These are phyloP conservation scores for Cytospora paraplurivora DNA, from an alignment of 2,329 filamentous ascomycete species.

Conservation along the genomic window DNA sequence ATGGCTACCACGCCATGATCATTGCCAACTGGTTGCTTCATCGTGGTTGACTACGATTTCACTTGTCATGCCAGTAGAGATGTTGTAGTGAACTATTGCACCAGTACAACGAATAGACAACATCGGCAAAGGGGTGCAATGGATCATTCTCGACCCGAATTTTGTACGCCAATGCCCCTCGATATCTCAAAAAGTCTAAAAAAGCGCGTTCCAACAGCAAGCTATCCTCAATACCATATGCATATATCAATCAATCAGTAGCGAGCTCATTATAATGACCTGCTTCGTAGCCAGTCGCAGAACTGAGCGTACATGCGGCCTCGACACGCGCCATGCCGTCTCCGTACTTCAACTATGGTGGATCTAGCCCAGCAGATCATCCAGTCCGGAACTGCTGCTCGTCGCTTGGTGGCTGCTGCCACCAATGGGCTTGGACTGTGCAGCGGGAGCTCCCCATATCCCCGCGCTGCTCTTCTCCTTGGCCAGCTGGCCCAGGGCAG, in stretches of 20 bases:
- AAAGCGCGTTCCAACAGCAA: constrained; percentile 7
- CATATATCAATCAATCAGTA: constrained; percentile 13
- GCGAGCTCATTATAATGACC: constrained; percentile 1
- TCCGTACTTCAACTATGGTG: too few species aligned
- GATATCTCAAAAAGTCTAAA: constrained; percentile 14
- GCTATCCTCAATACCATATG: constrained; percentile 10
- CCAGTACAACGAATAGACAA: neutral
- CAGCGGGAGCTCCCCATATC: constrained; percentile 80
- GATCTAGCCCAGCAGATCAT: constrained; percentile 50
- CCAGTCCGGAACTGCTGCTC: constrained; percentile 43
- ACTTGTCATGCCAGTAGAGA: too few species aligned
- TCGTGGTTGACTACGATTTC: too few species aligned
- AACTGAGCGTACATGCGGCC: neutral
- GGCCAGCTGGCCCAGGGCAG: constrained; percentile 90
- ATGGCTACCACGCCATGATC: neutral
- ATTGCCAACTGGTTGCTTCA: neutral
- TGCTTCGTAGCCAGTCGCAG: neutral
- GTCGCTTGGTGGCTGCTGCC: constrained; percentile 31
- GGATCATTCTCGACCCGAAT: neutral
- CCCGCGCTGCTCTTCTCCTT: constrained; percentile 96
- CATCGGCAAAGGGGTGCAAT: neutral
- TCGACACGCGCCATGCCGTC: neutral
- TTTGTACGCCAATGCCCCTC: constrained; percentile 20
- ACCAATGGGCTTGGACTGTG: constrained; percentile 38
- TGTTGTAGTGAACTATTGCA: neutral